Conservation (phyloP, 805 yeast genomes). For the Ogataea saltuana region DNA sequence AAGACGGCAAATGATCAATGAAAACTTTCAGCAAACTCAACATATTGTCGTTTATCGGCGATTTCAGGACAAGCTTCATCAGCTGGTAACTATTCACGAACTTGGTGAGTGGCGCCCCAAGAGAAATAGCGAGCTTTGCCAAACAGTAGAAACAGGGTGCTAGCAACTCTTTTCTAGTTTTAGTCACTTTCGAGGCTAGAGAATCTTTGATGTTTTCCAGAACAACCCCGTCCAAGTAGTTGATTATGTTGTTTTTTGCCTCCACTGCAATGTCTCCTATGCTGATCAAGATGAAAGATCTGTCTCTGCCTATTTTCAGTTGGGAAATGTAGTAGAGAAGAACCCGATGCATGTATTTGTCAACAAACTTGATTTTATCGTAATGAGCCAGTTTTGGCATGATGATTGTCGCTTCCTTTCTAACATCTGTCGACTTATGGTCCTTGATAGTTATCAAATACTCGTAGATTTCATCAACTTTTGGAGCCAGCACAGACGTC, state of each 20-base stretch:
- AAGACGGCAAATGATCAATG: slow-evolving; percentile 73
- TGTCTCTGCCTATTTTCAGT: slow-evolving; percentile 69
- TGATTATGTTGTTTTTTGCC: slow-evolving; percentile 81
- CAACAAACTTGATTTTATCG: slow-evolving; percentile 72
- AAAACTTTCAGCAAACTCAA: slow-evolving; percentile 70
- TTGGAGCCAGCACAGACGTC: slow-evolving; percentile 69
- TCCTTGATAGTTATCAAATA: slow-evolving; percentile 73
- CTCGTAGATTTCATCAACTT: slow-evolving; percentile 76
- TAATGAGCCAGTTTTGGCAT: slow-evolving; percentile 82
- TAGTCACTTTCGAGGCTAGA: slow-evolving; percentile 57
- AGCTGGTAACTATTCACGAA: slow-evolving; percentile 76
- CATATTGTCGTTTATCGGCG: slow-evolving; percentile 83
- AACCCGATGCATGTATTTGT: slow-evolving; percentile 76
- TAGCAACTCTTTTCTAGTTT: slow-evolving; percentile 70
- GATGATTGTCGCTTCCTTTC: slow-evolving; percentile 82
- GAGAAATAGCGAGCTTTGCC: slow-evolving; percentile 81
- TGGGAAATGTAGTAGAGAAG: slow-evolving; percentile 76
- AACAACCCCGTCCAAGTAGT: slow-evolving; percentile 87
- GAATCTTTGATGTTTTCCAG: slow-evolving; percentile 82
- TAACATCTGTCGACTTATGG: slow-evolving; percentile 69
- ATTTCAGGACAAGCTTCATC: slow-evolving; percentile 73
- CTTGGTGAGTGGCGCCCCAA: slow-evolving; percentile 91
- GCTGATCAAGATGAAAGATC: slow-evolving; percentile 71
- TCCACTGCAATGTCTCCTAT: slow-evolving; percentile 82
- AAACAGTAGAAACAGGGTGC: slow-evolving; percentile 87